phyloP scores from a whole-genome alignment of 495 filamentous ascomycete species.

The Aspergillus ellipticus region DNA sequence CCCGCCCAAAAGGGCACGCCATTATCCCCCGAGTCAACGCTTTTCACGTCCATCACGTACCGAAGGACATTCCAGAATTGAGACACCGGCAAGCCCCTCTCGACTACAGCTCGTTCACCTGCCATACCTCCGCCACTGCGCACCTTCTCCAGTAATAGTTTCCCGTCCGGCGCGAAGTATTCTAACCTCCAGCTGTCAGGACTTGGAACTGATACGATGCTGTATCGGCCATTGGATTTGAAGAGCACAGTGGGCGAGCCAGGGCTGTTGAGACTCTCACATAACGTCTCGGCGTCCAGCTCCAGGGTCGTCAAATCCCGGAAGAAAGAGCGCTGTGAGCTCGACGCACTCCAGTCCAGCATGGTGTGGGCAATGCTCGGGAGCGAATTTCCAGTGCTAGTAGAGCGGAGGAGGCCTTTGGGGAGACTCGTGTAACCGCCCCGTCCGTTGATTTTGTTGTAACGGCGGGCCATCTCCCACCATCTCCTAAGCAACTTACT shows the following conservation, averaged over 20 bases:
- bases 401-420: constrained; percentile 22
- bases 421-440: constrained; percentile 25
- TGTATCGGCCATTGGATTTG: constrained; percentile 40
- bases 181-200: constrained; percentile 42
- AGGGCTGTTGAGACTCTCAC: constrained; percentile 34
- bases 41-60: constrained; percentile 53
- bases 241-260: constrained; percentile 39
- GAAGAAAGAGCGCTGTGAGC: constrained; percentile 24
- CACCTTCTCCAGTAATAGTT: constrained; percentile 24
- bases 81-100: constrained; percentile 25
- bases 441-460: constrained; percentile 37
- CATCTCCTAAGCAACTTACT: constrained; percentile 68
- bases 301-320: constrained; percentile 20
- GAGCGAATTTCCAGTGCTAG: constrained; percentile 20
- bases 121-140: constrained; percentile 1
- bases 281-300: constrained; percentile 32
- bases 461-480: constrained; percentile 52
- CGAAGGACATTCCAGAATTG: constrained; percentile 42
- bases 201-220: constrained; percentile 40
- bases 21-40: constrained; percentile 36
- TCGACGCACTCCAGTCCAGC: constrained; percentile 34
- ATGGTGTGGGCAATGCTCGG: constrained; percentile 33
- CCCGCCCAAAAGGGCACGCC: constrained; percentile 77
- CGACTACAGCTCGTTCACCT: constrained; percentile 1
- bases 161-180: constrained; percentile 27